Evolutionary conservation across 805 yeast genomes (phyloP).

Genomic region (Wickerhamiella vanderwaltii): DNA sequence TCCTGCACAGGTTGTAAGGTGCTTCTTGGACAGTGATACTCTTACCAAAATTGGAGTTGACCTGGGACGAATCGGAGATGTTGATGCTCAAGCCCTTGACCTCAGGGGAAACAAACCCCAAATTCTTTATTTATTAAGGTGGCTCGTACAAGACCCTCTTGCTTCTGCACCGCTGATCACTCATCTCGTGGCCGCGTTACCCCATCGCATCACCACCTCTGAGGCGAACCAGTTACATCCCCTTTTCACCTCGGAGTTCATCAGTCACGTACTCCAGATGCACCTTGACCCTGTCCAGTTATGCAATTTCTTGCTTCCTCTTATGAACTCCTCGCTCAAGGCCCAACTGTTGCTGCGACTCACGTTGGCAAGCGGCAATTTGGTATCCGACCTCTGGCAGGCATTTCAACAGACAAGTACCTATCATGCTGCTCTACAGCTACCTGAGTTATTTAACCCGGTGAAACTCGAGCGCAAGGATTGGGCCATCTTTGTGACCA

Average conservation of each 20-base stretch:
- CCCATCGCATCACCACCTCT: not conserved
- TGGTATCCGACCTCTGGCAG: conserved; percentile 15
- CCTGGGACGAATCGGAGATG: not conserved
- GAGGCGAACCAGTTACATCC: not conserved
- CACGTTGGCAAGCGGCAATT: not conserved
- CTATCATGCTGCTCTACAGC: not conserved
- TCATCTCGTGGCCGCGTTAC: not conserved
- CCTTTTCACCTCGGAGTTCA: not conserved
- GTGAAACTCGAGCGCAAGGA: not conserved
- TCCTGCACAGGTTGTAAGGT: not conserved
- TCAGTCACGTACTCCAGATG: not conserved
- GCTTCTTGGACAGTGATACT: conserved; percentile 1
- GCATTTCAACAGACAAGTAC: conserved; percentile 5
- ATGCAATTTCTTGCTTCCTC: not conserved
- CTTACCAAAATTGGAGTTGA: conserved; percentile 1
- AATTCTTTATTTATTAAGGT: not conserved
- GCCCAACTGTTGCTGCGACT: conserved; percentile 4
- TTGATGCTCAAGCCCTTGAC: not conserved
- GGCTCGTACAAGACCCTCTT: not conserved
- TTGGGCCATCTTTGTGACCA: conserved; percentile 31
- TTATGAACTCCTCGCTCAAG: not conserved
- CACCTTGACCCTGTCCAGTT: not conserved
- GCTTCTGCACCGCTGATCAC: not conserved
- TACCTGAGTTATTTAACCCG: not conserved
- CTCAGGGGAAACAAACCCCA: not conserved